Base-by-base conservation (phyloP, 1,284 basidiomycete genomes). In the Leccinum huronense region DNA sequence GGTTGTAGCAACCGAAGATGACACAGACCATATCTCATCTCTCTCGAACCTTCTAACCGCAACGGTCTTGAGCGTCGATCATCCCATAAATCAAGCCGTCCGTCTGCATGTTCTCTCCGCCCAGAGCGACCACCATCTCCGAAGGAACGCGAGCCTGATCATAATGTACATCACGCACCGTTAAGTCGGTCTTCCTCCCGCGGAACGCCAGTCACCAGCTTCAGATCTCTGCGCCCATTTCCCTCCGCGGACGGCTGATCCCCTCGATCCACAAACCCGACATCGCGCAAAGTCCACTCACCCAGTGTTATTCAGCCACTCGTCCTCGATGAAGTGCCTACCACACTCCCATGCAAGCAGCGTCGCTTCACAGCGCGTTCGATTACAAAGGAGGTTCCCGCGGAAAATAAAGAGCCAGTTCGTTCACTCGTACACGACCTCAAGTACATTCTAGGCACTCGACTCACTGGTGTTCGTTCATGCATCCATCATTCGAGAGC, bases 241-340 rank as follows among this genome's bases (percentile, higher is more conserved):
- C 64, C 9, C 73, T 80, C 16, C 81, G 82, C 40, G 71, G 77
- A 36, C 81, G 87, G 30, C 59, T 85, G 11, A 78, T 79, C 57
- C 84, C 88, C 1, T 68, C 83, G 4, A 65, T 84, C 62, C 77
- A 76, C 53, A 82, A 79, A 51, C 65, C 74, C 7, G 83, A 86
- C 48, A 67, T 76, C 34, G 72, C 76, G 5, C 80, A 83, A 31
- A 80, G 72, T 58, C 90, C 90, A 19, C 79, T 93, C 2, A 88
- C 89, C 3, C 89, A 90, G 71, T 27, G 80, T 90, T 11, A 92
- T 85, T 72, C 86, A 87, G 63, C 88, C 90, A 3, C 68, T 91
- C 23, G 66, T 87, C 8, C 77, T 86, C n/a, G 84, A 86, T 58
- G 84, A 86, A 19, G 77, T 16, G 3, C 54, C 79, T 33, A 75